Base-by-base conservation (phyloP, 1,284 basidiomycete genomes). In the Butyriboletus appendiculatus region DNA sequence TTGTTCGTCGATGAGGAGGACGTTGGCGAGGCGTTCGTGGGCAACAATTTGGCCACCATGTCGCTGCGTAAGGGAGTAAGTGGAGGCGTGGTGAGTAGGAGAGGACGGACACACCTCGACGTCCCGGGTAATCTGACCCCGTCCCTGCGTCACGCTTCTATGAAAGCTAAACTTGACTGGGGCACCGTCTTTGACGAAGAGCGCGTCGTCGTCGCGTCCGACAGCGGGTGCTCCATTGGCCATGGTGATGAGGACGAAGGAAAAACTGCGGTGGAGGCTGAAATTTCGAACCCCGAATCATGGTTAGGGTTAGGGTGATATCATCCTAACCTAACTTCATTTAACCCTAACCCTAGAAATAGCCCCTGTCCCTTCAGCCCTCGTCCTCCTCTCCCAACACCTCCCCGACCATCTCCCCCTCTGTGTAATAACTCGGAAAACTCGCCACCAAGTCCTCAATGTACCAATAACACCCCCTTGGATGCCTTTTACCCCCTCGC, bases 1-100 rank as follows among this genome's bases (percentile, higher is more conserved):
- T 40, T 72, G 53, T 43, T 71, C 69, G 28, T 70, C 70, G 11
- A 71, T 53, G 22, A 69, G 60, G 10, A 69, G 55, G 5, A 71
- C 66, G 30, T 71, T 50, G 18, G 67, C 38, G 4, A n/a, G 8
- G 16, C 35, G 50, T 37, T 72, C 67, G 3, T 57, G 14, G 0
- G 8, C 1, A 20, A 61, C 54, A 14, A 72, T 34, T n/a, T 45
- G 1, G 1, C 67, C 70, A 0, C 67, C 67, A 11, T 63, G 34
- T 8, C 45, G 51, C 67, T 72, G 32, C 0, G 15, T 2, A 18
- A 4, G 24, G 24, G 42, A 1, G 38, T 22, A 20, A 26, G 15
- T 8, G 35, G 22, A 24, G 9, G 1, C 2, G 3, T 20, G 3
- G n/a, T 15, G 14, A 6, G 15, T 22, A 40, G 7, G 26, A 15